Base-by-base conservation (phyloP, 495 filamentous ascomycete species). In the Aspergillus heteromorphus region DNA sequence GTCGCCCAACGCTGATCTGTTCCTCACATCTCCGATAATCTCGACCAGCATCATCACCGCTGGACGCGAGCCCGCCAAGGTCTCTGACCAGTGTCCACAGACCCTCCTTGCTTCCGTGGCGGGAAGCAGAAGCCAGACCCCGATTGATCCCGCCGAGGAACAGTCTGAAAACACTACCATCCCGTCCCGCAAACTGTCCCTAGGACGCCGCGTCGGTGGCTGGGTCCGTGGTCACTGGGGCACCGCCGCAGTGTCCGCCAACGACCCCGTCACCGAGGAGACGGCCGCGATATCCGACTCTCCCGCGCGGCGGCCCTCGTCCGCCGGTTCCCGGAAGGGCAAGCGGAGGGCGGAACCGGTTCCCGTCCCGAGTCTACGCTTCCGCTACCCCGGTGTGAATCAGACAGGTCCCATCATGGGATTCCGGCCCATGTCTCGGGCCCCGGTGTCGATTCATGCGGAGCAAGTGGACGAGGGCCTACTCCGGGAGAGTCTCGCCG, bases 201-300 rank as follows among this genome's bases (percentile, higher is more conserved):
- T 80, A 2, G 61, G 71, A 19, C 74, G 72, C 31, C 76, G 75
- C 17, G 58, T 81, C 34, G 79, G 80, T 7, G 79, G 79, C 19
- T 84, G 80, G 80, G 73, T 83, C 2, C 69, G 77, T 8, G 78
- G 80, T 8, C 70, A 73, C 29, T 84, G 79, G 80, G 79, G 79
- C 17, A 65, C 73, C 14, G 69, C 72, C 6, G 73, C 78, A 1
- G 58, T 62, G 6, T 40, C 69, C 40, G 60, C 65, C 3, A 45
- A 61, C 14, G 41, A 55, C 11, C 51, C 57, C 13, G 19, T 57
- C 9, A 41, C 53, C 4, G 61, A 65, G 8, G 63, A 59, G n/a
- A 14, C 42, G 20, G n/a, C 42, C n/a, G 0, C 20, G 19, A 20
- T 2, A 27, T 38, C 34, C 8, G 34, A 38, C 8, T 14, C 34